These are phyloP conservation scores for Periconia sp. DNA, from an alignment of 2,329 filamentous ascomycete genomes.

Conservation along the genomic window DNA sequence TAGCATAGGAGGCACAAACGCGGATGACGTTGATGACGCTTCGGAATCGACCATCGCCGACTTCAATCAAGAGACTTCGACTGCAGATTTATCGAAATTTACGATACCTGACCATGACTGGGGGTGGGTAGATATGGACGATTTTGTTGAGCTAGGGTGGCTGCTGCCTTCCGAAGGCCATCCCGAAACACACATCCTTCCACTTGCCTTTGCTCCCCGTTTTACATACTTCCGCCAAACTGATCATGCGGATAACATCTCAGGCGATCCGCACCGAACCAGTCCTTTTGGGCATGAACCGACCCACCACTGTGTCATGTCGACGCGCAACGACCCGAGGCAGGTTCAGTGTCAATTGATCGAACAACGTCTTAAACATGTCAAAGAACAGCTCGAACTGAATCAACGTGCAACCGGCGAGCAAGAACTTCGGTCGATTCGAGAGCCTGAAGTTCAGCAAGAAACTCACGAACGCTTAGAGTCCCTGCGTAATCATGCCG, in stretches of 20 bases:
- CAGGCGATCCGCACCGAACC: slow-evolving; percentile 76
- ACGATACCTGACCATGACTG: slow-evolving; percentile 94
- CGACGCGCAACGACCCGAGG: slow-evolving; percentile 70
- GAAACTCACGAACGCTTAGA: slow-evolving; percentile 59
- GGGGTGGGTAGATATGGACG: slow-evolving; percentile 99
- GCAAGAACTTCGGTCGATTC: slow-evolving; percentile 65
- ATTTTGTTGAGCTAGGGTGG: slow-evolving; percentile 98
- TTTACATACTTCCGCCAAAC: slow-evolving; percentile 98
- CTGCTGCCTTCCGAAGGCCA: slow-evolving; percentile 87
- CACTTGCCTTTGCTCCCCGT: slow-evolving; percentile 87
- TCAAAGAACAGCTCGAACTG: slow-evolving; percentile 74
- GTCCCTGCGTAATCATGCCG: slow-evolving; percentile 57
- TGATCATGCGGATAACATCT: slow-evolving; percentile 79
- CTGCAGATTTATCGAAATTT: slow-evolving; percentile 75
- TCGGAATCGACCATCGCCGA: slow-evolving; percentile 64
- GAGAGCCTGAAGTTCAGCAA: slow-evolving; percentile 56
- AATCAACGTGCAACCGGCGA: slow-evolving; percentile 75
- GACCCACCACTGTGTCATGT: slow-evolving; percentile 95
- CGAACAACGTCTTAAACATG: slow-evolving; percentile 73
- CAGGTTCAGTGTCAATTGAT: slow-evolving; percentile 86
- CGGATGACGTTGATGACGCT: slow-evolving; percentile 70
- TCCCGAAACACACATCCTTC: slow-evolving; percentile 90
- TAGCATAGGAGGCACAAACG: slow-evolving; percentile 77
- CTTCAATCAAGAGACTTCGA: slow-evolving; percentile 54
- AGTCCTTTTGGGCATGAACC: slow-evolving; percentile 92